phyloP scores from a whole-genome alignment of 2,329 filamentous ascomycete genomes.

The Colletotrichum liaoningense region DNA sequence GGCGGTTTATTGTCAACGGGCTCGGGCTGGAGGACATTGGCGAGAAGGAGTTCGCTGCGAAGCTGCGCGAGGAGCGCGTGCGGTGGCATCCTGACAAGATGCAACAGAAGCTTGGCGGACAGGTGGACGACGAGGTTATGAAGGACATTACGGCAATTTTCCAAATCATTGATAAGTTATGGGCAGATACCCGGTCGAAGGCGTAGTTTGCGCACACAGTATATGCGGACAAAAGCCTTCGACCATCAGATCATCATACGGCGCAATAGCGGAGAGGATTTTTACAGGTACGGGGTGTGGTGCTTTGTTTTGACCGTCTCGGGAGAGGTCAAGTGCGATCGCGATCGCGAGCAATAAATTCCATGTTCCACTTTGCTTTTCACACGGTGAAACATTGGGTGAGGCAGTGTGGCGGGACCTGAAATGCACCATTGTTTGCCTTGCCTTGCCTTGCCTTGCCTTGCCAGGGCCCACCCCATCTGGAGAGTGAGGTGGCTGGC shows the following conservation, averaged over 20 bases:
- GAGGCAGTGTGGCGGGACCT: slow-evolving; percentile 20
- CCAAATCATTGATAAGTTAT: slow-evolving; percentile 87
- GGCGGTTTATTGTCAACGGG: slow-evolving; percentile 73
- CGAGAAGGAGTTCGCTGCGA: slow-evolving; percentile 57
- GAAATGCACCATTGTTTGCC: not conserved
- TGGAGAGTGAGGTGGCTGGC: not conserved
- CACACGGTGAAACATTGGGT: slow-evolving; percentile 22
- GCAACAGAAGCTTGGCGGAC: slow-evolving; percentile 84
- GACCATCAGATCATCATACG: slow-evolving; percentile 3
- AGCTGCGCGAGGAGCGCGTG: slow-evolving; percentile 85
- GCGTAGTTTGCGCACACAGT: slow-evolving; percentile 4
- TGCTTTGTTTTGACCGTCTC: not conserved
- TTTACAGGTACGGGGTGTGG: not conserved
- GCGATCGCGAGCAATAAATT: not conserved
- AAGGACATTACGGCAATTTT: slow-evolving; percentile 89
- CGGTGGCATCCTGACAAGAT: slow-evolving; percentile 99
- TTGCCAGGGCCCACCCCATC: not conserved
- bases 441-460: not conserved
- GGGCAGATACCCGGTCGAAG: slow-evolving; percentile 68
- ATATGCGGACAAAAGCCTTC: not conserved
- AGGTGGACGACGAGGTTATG: slow-evolving; percentile 79
- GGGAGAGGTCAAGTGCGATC: not conserved
- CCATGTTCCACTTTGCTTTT: slow-evolving; percentile 21
- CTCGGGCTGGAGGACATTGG: slow-evolving; percentile 55
- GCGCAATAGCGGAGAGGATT: slow-evolving; percentile 6